A percentile compares a stretch with the other conserved stretches of the same genome.
phyloP scores from a whole-genome alignment of 2,329 filamentous ascomycete genomes.

The Pyricularia sp. region DNA sequence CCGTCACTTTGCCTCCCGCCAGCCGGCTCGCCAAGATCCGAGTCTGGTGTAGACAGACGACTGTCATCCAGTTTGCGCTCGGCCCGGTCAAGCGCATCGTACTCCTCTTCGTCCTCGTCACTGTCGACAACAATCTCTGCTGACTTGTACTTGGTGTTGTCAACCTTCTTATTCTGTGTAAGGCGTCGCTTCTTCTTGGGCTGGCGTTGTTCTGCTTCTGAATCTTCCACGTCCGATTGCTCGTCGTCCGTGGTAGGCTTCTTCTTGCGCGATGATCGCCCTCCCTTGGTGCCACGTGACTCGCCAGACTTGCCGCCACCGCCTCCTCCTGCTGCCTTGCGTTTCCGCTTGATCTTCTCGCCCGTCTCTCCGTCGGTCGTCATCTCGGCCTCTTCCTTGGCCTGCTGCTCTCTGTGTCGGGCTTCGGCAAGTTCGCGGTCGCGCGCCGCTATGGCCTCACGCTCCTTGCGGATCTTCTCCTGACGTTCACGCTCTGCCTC shows the following conservation, averaged over 20 bases:
- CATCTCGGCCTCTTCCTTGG: slow-evolving; percentile 64
- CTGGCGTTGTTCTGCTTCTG: slow-evolving; percentile 39
- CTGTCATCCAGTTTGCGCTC: slow-evolving; percentile 2
- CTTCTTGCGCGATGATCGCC: slow-evolving; percentile 44
- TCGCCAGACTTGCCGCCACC: slow-evolving; percentile 22
- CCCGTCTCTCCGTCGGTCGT: slow-evolving; percentile 77
- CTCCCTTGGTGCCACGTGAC: slow-evolving; percentile 21
- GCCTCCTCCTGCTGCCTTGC: slow-evolving; percentile 35
- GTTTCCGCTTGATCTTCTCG: slow-evolving; percentile 72
- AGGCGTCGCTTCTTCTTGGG: slow-evolving; percentile 55
- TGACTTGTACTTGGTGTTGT: slow-evolving; percentile 70
- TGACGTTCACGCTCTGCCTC: slow-evolving; percentile 65
- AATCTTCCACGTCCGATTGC: slow-evolving; percentile 37
- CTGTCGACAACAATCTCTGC: slow-evolving; percentile 75
- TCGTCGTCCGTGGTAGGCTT: slow-evolving; percentile 37
- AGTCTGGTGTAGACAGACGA: slow-evolving; percentile 4
- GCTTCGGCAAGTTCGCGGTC: slow-evolving; percentile 65
- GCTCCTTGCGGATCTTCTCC: slow-evolving; percentile 77
- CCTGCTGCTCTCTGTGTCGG: slow-evolving; percentile 60
- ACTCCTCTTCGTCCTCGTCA: slow-evolving; percentile 38
- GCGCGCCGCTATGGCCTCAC: slow-evolving; percentile 67
- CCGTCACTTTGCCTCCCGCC: slow-evolving; percentile 7
- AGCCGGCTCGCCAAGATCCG: slow-evolving; percentile 18
- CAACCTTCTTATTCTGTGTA: slow-evolving; percentile 31
- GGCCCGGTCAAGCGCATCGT: slow-evolving; percentile 12